Percentiles rank a stretch among this genome's conserved stretches.
Conservation (phyloP, 2,329 filamentous ascomycete genomes). For the Annulohypoxylon truncatum region DNA sequence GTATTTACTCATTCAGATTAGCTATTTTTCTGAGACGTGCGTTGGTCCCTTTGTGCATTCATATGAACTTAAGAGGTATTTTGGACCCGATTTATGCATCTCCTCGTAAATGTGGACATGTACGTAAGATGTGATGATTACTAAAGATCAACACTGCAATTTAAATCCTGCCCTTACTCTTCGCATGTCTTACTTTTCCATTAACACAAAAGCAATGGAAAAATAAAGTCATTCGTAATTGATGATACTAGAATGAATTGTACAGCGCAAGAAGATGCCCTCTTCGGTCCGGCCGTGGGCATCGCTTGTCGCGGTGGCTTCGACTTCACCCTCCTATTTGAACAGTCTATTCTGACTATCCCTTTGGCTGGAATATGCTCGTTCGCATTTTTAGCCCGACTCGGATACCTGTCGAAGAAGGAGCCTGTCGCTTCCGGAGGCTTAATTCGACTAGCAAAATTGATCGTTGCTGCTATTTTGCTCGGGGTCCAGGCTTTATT, state of each 20-base stretch:
- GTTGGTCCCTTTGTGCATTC: no score
- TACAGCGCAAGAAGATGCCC: not conserved
- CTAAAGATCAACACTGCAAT: not conserved
- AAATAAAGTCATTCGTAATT: not conserved
- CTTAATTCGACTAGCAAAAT: not conserved
- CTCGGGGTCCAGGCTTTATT: not conserved
- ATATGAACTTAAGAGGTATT: not conserved
- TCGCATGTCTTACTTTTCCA: not conserved
- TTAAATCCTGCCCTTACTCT: not conserved
- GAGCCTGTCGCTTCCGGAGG: not conserved
- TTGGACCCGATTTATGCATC: not conserved
- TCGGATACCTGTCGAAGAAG: not conserved
- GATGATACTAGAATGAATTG: not conserved
- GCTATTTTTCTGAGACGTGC: no score
- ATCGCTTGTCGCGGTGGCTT: slow-evolving; percentile 3
- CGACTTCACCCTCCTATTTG: slow-evolving; percentile 8
- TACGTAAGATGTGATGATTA: not conserved
- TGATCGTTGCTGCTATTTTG: not conserved
- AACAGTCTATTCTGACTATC: not conserved
- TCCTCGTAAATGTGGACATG: not conserved
- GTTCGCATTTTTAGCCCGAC: not conserved
- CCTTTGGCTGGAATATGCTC: not conserved
- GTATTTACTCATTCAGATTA: no score
- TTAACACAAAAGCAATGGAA: not conserved
- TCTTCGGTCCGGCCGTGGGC: not conserved